A percentile compares a stretch with the other conserved stretches of the same genome.
These are phyloP conservation scores for Samsoniella hepiali DNA, from an alignment of 2,329 filamentous ascomycete species.

Conservation along the genomic window DNA sequence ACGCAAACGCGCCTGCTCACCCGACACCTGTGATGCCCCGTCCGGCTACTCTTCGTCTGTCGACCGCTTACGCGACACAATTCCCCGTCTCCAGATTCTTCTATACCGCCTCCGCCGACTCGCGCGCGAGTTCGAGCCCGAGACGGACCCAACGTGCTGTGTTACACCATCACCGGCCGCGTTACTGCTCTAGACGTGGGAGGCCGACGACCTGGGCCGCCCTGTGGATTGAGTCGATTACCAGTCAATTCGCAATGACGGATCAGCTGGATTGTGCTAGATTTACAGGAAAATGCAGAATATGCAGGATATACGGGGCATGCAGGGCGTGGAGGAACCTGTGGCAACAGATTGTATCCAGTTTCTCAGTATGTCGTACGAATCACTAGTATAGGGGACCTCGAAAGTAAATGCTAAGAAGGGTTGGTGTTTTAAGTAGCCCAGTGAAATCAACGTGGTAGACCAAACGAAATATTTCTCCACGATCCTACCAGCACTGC, in stretches of 20 bases:
- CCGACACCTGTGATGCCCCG: background rate
- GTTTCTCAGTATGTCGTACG: slow-evolving; percentile 1
- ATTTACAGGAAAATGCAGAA: too few relatives aligned
- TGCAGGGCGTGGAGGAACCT: too few relatives aligned
- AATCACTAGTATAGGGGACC: slow-evolving; percentile 5
- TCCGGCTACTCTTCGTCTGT: too few relatives aligned
- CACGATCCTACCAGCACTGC: background rate
- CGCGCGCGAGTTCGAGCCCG: background rate
- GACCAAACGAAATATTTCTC: slow-evolving; percentile 14
- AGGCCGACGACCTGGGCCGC: background rate
- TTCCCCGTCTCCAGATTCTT: background rate
- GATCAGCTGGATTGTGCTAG: too few relatives aligned
- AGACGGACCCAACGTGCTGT: background rate
- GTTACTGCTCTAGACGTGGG: background rate
- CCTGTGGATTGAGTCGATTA: too few relatives aligned
- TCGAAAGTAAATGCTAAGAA: slow-evolving; percentile 24
- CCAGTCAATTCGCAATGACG: too few relatives aligned
- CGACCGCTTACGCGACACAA: background rate
- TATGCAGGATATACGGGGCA: too few relatives aligned
- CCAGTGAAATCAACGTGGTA: background rate
- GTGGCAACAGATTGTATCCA: slow-evolving; percentile 8
- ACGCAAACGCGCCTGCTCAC: background rate
- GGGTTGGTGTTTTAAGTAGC: slow-evolving; percentile 7
- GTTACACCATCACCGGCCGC: background rate
- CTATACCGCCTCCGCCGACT: background rate